A percentile compares a stretch with the other conserved stretches of the same genome.
These are phyloP conservation scores for Tylopilus rubrobrunneus DNA, from an alignment of 768 basidiomycete genomes.

Conservation along the genomic window DNA sequence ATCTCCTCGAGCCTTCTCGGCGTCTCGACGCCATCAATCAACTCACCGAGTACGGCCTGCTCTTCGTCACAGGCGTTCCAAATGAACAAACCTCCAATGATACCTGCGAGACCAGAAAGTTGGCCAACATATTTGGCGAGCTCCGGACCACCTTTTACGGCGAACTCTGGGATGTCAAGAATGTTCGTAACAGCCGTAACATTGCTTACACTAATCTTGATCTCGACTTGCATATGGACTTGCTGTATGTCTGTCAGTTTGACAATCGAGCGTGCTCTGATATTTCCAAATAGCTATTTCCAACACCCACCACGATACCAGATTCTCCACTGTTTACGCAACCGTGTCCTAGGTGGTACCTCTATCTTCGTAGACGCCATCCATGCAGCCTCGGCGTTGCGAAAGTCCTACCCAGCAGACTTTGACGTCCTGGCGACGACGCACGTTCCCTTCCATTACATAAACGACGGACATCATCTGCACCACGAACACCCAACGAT, in stretches of 20 bases:
- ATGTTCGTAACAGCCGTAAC: slow-evolving; percentile 69
- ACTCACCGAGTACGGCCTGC: slow-evolving; percentile 65
- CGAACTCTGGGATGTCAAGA: slow-evolving; percentile 82
- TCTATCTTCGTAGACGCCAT: slow-evolving; percentile 87
- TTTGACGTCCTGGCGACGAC: slow-evolving; percentile 59
- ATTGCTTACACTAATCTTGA: slow-evolving; percentile 93
- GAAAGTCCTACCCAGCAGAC: slow-evolving; percentile 39
- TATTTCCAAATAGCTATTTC: slow-evolving; percentile 62
- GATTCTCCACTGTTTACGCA: slow-evolving; percentile 85
- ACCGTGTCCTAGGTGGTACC: slow-evolving; percentile 75
- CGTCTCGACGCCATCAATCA: slow-evolving; percentile 63
- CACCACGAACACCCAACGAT: slow-evolving; percentile 72
- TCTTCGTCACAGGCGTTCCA: slow-evolving; percentile 73
- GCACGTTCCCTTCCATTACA: slow-evolving; percentile 85
- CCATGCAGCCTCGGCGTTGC: slow-evolving; percentile 55
- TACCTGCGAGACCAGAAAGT: slow-evolving; percentile 59
- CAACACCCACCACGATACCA: slow-evolving; percentile 90
- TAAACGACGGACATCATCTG: slow-evolving; percentile 85
- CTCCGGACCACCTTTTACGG: slow-evolving; percentile 90
- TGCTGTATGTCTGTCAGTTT: slow-evolving; percentile 58
- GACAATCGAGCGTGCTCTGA: not conserved
- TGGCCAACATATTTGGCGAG: slow-evolving; percentile 70
- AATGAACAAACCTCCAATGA: slow-evolving; percentile 53
- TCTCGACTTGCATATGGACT: slow-evolving; percentile 88
- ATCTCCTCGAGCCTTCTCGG: slow-evolving; percentile 41